Evolutionary conservation across 768 basidiomycete species (phyloP).

Genomic region (Tubosaeta sp.): DNA sequence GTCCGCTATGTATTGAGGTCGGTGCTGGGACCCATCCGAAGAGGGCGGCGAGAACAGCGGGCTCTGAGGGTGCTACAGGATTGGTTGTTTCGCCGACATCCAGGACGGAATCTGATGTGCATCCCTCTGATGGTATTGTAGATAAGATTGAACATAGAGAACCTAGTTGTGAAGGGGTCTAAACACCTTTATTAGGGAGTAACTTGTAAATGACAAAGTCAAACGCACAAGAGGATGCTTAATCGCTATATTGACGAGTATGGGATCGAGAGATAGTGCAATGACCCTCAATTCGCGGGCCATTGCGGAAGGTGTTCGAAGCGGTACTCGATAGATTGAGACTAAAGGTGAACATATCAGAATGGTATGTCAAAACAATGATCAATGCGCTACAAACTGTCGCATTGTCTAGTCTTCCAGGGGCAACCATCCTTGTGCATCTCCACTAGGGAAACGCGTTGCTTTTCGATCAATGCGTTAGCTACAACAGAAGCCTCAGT

Average conservation of each 20-base stretch:
- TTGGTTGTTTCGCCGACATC: slow-evolving; percentile 9
- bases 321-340: slow-evolving; percentile 70
- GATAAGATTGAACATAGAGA: slow-evolving; percentile 47
- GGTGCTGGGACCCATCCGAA: slow-evolving; percentile 47
- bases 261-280: slow-evolving; percentile 49
- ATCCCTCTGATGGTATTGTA: slow-evolving; percentile 23
- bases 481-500: slow-evolving; percentile 39
- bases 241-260: slow-evolving; percentile 51
- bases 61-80: slow-evolving; percentile 31
- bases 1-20: slow-evolving; percentile 15
- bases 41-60: slow-evolving; percentile 39
- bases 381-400: slow-evolving; percentile 46
- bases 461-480: slow-evolving; percentile 69
- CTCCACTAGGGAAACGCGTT: slow-evolving; percentile 57
- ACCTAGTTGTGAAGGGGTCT: slow-evolving; percentile 59
- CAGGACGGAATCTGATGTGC: slow-evolving; percentile 20
- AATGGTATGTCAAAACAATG: not conserved
- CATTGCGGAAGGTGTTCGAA: slow-evolving; percentile 62
- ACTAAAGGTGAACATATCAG: slow-evolving; percentile 31
- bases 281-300: slow-evolving; percentile 55
- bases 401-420: slow-evolving; percentile 79
- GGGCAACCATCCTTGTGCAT: slow-evolving; percentile 81
- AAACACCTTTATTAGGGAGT: slow-evolving; percentile 9
- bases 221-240: slow-evolving; percentile 69
- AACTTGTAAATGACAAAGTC: not conserved